phyloP scores from a whole-genome alignment of 495 filamentous ascomycete species.

The Lasiosphaeriaceae sp. region DNA sequence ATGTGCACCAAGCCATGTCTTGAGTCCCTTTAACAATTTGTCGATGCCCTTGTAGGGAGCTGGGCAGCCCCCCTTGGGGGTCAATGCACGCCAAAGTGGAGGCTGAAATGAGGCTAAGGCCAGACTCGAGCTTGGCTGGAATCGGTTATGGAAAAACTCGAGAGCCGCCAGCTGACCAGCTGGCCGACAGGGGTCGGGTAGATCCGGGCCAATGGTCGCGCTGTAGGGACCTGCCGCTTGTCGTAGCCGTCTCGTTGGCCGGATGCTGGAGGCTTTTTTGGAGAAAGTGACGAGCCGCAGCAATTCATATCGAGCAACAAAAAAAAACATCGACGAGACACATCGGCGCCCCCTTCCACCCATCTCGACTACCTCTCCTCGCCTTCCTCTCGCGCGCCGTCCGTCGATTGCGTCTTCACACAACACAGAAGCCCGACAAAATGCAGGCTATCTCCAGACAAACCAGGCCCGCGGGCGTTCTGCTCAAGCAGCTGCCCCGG shows the following conservation, averaged over 20 bases:
- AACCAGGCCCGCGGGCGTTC: conserved; percentile 40
- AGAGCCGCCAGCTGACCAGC: too few relatives aligned
- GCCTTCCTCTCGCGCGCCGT: not conserved
- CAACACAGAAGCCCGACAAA: not conserved
- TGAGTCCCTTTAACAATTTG: too few relatives aligned
- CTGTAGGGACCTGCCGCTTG: not conserved
- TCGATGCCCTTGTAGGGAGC: too few relatives aligned
- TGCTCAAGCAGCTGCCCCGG: conserved; percentile 47
- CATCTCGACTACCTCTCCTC: not conserved
- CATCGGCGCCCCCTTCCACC: not conserved
- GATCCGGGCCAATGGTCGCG: too few relatives aligned
- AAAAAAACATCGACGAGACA: not conserved
- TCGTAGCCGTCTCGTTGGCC: not conserved
- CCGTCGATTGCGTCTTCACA: not conserved
- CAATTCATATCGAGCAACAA: not conserved
- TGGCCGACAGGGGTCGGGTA: too few relatives aligned
- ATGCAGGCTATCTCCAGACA: conserved; percentile 49
- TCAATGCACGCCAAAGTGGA: too few relatives aligned
- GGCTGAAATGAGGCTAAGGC: too few relatives aligned
- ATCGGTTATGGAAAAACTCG: too few relatives aligned
- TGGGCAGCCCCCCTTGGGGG: too few relatives aligned
- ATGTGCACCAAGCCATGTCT: too few relatives aligned
- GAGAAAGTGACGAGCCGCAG: not conserved
- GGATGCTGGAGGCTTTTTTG: not conserved
- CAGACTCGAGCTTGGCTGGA: too few relatives aligned